Evolutionary conservation across 75 land plant species (phyloP).

Genomic region (Selaginella tamariscina): DNA sequence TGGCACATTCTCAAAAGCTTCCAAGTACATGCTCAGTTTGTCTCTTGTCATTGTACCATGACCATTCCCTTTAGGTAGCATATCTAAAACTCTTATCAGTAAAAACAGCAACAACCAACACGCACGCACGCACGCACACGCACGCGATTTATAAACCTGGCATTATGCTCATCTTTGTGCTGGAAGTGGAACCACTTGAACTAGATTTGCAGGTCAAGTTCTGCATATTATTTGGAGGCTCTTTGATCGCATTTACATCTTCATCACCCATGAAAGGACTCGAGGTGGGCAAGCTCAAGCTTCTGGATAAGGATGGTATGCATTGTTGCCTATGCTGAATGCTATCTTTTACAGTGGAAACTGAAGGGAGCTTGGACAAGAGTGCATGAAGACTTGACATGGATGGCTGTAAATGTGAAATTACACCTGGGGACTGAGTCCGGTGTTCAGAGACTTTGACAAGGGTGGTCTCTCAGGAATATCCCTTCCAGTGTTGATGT

Average conservation of each 20-base stretch:
- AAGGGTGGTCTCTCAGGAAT: not conserved
- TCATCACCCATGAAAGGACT: not conserved
- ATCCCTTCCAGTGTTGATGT: not conserved
- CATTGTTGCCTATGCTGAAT: not conserved
- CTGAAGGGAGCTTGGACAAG: not conserved
- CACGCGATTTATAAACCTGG: not conserved
- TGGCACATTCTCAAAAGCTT: slow-evolving; percentile 17
- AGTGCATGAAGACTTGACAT: not conserved
- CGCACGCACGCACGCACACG: not conserved
- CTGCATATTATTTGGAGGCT: no score
- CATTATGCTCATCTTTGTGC: not conserved
- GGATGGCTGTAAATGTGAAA: not conserved
- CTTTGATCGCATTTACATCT: not conserved
- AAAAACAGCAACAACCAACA: not conserved
- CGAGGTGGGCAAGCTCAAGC: slow-evolving; percentile 6
- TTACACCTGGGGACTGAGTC: slow-evolving; percentile 1
- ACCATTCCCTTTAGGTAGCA: not conserved
- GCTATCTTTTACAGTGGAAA: slow-evolving; percentile 12
- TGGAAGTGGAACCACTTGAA: no score
- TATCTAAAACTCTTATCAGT: not conserved
- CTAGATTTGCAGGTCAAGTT: no score
- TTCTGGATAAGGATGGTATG: not conserved
- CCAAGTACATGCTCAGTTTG: slow-evolving; percentile 12
- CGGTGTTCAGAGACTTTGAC: slow-evolving; percentile 3
- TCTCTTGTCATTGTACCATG: not conserved